Conservation (phyloP, 441 rosid genomes). For the Arabidopsis hybrid region DNA sequence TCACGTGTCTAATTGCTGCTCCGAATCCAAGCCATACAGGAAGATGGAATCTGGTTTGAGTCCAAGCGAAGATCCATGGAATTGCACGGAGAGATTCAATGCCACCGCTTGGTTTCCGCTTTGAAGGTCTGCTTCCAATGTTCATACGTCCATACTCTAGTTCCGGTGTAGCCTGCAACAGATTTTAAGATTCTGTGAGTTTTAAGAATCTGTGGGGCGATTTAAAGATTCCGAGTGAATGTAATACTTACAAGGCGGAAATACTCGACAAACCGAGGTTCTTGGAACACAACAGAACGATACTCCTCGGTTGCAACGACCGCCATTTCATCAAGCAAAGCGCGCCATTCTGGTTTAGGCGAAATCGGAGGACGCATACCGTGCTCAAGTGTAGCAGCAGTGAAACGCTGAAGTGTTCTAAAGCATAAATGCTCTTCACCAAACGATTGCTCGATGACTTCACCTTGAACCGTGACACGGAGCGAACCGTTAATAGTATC, state of each 20-base stretch:
- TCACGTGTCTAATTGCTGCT: constrained; percentile 67
- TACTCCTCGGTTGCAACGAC: constrained; percentile 86
- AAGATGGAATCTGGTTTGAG: constrained; percentile 95
- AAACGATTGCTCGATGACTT: constrained; percentile 94
- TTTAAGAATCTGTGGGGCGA: not conserved
- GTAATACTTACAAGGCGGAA: constrained; percentile 83
- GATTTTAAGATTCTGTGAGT: constrained; percentile 1
- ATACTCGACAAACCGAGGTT: constrained; percentile 94
- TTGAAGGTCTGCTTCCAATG: constrained; percentile 97
- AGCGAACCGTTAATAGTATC: constrained; percentile 91
- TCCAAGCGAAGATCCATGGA: constrained; percentile 99
- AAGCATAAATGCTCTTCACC: constrained; percentile 95
- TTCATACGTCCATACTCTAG: constrained; percentile 96
- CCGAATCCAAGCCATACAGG: constrained; percentile 98
- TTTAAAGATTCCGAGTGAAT: constrained; percentile 4
- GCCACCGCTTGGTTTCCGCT: constrained; percentile 94
- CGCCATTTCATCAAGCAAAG: constrained; percentile 88
- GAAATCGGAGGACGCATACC: constrained; percentile 87
- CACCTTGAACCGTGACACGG: constrained; percentile 94
- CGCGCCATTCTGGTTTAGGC: constrained; percentile 96
- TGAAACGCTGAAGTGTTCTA: constrained; percentile 91
- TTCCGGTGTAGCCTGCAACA: constrained; percentile 87
- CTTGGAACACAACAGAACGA: constrained; percentile 84
- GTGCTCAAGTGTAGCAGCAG: constrained; percentile 96
- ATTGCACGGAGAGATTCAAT: constrained; percentile 97